Conservation (phyloP, 768 basidiomycete species). For the Termitomyces sp. region DNA sequence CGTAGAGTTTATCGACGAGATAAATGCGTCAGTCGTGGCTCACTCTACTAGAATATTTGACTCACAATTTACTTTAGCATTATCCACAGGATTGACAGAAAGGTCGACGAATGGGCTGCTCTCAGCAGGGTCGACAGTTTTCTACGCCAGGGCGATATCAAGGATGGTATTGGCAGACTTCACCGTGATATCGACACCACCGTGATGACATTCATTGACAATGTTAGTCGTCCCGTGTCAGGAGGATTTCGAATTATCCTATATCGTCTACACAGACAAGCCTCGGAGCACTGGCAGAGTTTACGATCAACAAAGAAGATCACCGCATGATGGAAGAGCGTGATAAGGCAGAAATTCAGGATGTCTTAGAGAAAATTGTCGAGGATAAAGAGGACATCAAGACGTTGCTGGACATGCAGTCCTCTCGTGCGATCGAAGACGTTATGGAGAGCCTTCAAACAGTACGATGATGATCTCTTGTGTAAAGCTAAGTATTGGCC, state of each 20-base stretch:
- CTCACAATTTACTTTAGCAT: background rate
- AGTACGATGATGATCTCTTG: conserved; percentile 19
- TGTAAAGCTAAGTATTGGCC: no score
- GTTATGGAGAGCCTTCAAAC: conserved; percentile 42
- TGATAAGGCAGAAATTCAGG: no score
- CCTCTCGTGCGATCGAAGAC: conserved; percentile 29
- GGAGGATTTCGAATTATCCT: no score
- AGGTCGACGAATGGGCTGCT: background rate
- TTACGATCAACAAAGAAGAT: no score
- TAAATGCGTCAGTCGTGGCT: background rate
- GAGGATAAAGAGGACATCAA: conserved; percentile 31
- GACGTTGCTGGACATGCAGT: conserved; percentile 26
- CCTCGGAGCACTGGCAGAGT: no score
- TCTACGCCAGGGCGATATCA: background rate
- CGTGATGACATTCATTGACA: no score
- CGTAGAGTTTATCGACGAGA: background rate
- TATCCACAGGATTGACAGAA: background rate
- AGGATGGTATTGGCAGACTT: background rate
- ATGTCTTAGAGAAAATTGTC: conserved; percentile 18
- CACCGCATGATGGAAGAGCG: no score
- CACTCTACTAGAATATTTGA: background rate
- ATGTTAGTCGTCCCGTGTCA: no score
- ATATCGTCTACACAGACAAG: no score
- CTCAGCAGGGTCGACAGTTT: background rate
- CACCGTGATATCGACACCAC: no score